Evolutionary conservation across 768 basidiomycete species (phyloP).

Genomic region (Fistulinella prunicolor): DNA sequence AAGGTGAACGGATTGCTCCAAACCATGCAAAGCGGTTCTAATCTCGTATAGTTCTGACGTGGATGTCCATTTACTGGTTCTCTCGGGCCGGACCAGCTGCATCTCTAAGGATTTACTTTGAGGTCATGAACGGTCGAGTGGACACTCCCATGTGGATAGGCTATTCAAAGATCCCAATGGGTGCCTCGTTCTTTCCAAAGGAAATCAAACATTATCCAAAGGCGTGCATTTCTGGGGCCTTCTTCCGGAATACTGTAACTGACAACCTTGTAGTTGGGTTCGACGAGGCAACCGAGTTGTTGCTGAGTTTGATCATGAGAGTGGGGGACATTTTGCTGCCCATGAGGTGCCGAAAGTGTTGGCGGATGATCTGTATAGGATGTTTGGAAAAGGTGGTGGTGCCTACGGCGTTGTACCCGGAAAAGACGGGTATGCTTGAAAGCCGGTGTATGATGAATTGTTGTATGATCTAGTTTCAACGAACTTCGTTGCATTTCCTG

Average conservation of each 20-base stretch:
- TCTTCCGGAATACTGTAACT: background rate
- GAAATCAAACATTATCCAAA: constrained; percentile 38
- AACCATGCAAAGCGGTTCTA: background rate
- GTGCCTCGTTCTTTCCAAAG: constrained; percentile 50
- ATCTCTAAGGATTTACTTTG: constrained; percentile 56
- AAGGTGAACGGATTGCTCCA: constrained; percentile 35
- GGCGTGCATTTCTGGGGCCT: constrained; percentile 31
- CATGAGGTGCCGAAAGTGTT: constrained; percentile 48
- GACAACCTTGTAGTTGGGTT: constrained; percentile 38
- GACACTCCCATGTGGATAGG: background rate
- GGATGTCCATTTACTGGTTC: constrained; percentile 58
- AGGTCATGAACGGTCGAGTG: constrained; percentile 24
- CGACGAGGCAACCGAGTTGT: constrained; percentile 38
- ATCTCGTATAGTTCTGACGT: constrained; percentile 47
- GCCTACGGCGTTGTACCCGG: constrained; percentile 47
- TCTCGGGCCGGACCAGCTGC: constrained; percentile 58
- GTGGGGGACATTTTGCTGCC: constrained; percentile 60
- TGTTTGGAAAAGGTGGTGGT: constrained; percentile 53
- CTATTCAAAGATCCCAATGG: constrained; percentile 38
- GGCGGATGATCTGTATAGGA: constrained; percentile 48
- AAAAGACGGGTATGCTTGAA: constrained; percentile 39
- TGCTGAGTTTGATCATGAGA: constrained; percentile 45
- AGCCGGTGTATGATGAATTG: too few species aligned
- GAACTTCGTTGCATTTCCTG: too few species aligned
- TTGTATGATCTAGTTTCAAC: too few species aligned